Evolutionary conservation across 1,284 basidiomycete genomes (phyloP).

Genomic region (Cutaneotrichosporon daszewskae): DNA sequence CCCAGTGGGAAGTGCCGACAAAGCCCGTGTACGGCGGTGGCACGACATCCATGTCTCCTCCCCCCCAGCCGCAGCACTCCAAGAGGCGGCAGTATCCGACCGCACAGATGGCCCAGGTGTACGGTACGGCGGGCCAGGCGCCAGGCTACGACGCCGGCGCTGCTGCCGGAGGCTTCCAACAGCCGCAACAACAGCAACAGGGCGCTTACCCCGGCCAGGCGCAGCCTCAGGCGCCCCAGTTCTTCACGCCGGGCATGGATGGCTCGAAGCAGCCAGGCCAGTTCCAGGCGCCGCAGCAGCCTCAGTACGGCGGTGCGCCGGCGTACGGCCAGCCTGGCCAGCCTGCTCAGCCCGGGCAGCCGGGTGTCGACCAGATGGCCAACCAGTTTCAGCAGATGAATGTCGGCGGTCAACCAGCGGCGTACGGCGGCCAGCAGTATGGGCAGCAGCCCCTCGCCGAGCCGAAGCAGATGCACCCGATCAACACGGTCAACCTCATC

Average conservation of each 20-base stretch:
- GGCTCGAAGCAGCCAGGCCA: constrained; percentile 45
- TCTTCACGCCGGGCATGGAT: constrained; percentile 78
- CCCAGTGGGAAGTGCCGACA: constrained; percentile 62
- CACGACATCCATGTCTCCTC: constrained; percentile 21
- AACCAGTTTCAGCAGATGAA: constrained; percentile 87
- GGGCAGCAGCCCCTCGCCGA: constrained; percentile 13
- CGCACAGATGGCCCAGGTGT: constrained; percentile 73
- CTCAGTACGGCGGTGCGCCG: constrained; percentile 24
- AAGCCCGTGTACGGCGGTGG: constrained; percentile 24
- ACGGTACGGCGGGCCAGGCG: constrained; percentile 51
- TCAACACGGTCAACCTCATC: constrained; percentile 80
- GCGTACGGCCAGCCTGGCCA: constrained; percentile 43
- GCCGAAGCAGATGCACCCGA: constrained; percentile 49
- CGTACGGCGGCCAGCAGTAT: not conserved
- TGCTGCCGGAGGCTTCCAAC: constrained; percentile 9
- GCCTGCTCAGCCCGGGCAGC: too few species aligned
- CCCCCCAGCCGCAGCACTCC: constrained; percentile 27
- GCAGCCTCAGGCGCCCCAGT: constrained; percentile 51
- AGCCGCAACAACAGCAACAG: constrained; percentile 47
- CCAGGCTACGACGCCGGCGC: constrained; percentile 23
- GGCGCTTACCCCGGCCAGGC: constrained; percentile 33
- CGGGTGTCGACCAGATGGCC: constrained; percentile 59
- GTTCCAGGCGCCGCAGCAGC: constrained; percentile 23
- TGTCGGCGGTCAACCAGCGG: constrained; percentile 57
- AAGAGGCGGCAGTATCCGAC: constrained; percentile 87